Evolutionary conservation across 345 rosid species (phyloP), one percentile per base, ranked within the genome.

Genomic region (Cardamine chenopodiifolia): DNA sequence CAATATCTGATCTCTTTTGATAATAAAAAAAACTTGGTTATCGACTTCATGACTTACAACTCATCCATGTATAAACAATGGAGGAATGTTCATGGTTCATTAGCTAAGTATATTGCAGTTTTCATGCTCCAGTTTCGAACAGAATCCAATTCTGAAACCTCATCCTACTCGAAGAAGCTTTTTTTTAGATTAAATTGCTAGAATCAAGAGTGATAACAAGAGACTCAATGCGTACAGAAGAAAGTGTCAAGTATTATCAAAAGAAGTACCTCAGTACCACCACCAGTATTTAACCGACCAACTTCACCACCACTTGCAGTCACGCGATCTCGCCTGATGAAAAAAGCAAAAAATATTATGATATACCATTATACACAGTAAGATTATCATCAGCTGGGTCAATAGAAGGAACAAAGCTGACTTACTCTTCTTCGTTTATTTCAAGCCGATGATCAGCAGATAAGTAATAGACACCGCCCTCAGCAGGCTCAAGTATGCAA

Each of bases 301-400:
- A 96, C 98, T 83, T 96, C 99, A 79, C 99, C 99, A 55, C 99
- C 99, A 75, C 99, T 88, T 50, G 94, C 86, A 58, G 98, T 96
- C 65, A 96, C 83, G 14, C 98, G 98, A 8, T 82, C 86, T 84
- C 97, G 85, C 93, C 99, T 96, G 58, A 19, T 63, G 1, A 59
- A 40, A 77, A 25, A 78, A 17, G 62, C n/a, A 59, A 50, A 47
- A 56, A 45, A 60, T 18, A 68, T 45, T 13, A 12, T 29, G 29
- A 83, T 57, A 83, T 57, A 34, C 66, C 62, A 62, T 47, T 6
- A 18, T 23, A 49, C 42, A 29, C 50, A 17, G 28, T 61, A 63
- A 39, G 69, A 31, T 17, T 49, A 18, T 47, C 66, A 67, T 31
- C 31, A 62, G 62, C 22, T 26, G 4, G 19, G 22, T 55, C 40